Evolutionary conservation across 1,139 yeast species (phyloP).

Genomic region (Hansenula lynferdii): DNA sequence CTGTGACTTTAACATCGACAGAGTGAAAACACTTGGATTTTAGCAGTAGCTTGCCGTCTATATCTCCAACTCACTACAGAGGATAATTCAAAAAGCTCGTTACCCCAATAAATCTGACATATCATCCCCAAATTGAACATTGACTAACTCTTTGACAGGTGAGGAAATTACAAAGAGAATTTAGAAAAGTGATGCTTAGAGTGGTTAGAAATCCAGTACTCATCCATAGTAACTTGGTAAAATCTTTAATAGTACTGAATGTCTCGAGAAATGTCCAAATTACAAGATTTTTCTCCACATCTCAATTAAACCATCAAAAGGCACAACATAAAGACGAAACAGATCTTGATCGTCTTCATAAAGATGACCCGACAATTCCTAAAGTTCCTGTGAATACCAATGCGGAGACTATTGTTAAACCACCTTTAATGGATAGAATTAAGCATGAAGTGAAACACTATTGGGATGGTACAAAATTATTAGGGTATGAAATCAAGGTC

Average conservation of each 20-base stretch:
- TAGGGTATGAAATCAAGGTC: slow-evolving; percentile 86
- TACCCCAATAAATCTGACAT: too few species aligned
- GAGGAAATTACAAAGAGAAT: too few species aligned
- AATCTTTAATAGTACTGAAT: neutral
- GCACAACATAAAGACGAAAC: slow-evolving; percentile 3
- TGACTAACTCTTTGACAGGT: too few species aligned
- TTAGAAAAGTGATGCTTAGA: neutral
- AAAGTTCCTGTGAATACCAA: slow-evolving; percentile 2
- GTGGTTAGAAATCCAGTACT: neutral
- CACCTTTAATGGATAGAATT: slow-evolving; percentile 71
- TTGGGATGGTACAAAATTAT: slow-evolving; percentile 91
- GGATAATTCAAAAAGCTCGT: too few species aligned
- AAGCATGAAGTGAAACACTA: slow-evolving; percentile 90
- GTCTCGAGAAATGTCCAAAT: neutral
- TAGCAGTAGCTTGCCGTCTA: too few species aligned
- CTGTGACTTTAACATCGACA: too few species aligned
- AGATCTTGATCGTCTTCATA: slow-evolving; percentile 34
- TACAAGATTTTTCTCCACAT: neutral
- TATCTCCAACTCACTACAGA: too few species aligned
- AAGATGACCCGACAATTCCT: slow-evolving; percentile 37
- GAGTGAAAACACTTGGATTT: too few species aligned
- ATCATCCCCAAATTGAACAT: too few species aligned
- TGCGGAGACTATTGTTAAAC: slow-evolving; percentile 24
- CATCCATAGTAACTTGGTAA: neutral
- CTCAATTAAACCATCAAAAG: neutral